Evolutionary conservation across 2,329 filamentous ascomycete genomes (phyloP).

Genomic region (Diaporthe citri): DNA sequence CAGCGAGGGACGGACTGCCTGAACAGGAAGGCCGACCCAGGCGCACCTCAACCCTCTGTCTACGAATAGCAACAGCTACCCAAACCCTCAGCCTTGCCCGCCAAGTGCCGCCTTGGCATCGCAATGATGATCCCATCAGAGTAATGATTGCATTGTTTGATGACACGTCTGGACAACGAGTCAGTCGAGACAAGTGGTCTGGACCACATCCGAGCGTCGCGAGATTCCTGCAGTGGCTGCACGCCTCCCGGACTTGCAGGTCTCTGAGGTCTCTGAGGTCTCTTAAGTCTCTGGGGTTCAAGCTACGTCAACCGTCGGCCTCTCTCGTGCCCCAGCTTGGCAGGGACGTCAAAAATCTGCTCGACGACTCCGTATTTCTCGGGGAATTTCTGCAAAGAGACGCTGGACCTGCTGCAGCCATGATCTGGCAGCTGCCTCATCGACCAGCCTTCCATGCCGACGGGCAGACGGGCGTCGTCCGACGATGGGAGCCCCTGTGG

Average conservation of each 20-base stretch:
- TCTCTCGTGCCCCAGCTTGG: slow-evolving; percentile 13
- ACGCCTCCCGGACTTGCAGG: slow-evolving; percentile 6
- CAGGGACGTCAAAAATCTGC: slow-evolving; percentile 33
- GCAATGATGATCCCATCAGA: slow-evolving; percentile 27
- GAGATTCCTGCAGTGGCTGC: slow-evolving; percentile 16
- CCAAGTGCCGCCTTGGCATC: slow-evolving; percentile 30
- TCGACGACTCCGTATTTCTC: slow-evolving; percentile 28
- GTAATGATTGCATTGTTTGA: slow-evolving; percentile 30
- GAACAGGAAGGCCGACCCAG: slow-evolving; percentile 27
- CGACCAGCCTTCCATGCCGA: slow-evolving; percentile 33
- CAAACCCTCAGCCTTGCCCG: slow-evolving; percentile 22
- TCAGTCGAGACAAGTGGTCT: slow-evolving; percentile 22
- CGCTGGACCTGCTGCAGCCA: slow-evolving; percentile 26
- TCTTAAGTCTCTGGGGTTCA: background rate
- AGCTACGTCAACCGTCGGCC: slow-evolving; percentile 19
- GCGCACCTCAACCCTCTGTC: background rate
- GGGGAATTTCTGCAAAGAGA: slow-evolving; percentile 19
- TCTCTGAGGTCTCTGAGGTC: background rate
- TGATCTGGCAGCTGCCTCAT: slow-evolving; percentile 26
- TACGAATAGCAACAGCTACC: slow-evolving; percentile 18
- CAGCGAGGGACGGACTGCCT: slow-evolving; percentile 14
- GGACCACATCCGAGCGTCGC: slow-evolving; percentile 20
- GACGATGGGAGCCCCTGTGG: slow-evolving; percentile 32
- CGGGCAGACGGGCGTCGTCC: slow-evolving; percentile 32
- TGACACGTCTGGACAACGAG: slow-evolving; percentile 25